phyloP scores from a whole-genome alignment of 2,329 filamentous ascomycete species.

The Zalaria obscura region DNA sequence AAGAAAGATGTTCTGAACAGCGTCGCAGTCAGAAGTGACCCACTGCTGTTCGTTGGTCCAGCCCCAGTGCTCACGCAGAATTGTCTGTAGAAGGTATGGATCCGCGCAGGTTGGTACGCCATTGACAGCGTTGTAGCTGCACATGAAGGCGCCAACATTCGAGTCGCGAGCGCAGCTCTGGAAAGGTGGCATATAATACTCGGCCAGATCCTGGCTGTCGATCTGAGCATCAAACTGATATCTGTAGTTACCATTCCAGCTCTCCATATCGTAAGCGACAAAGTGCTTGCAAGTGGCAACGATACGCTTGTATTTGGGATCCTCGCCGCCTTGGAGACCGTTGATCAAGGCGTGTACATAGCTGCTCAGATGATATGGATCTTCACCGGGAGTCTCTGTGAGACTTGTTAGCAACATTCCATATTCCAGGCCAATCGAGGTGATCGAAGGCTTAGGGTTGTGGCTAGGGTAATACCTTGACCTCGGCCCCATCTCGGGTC shows the following conservation, averaged over 20 bases:
- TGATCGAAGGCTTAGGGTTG: not conserved
- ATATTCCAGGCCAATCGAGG: not conserved
- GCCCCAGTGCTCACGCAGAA: conserved; percentile 51
- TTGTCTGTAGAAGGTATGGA: conserved; percentile 45
- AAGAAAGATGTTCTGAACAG: conserved; percentile 44
- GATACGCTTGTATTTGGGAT: conserved; percentile 21
- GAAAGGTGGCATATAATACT: conserved; percentile 56
- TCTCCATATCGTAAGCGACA: conserved; percentile 18
- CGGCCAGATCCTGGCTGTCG: conserved; percentile 46
- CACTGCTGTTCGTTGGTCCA: conserved; percentile 49
- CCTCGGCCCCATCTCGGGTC: conserved; percentile 32
- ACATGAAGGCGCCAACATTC: conserved; percentile 36
- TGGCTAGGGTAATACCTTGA: conserved; percentile 11
- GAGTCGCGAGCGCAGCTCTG: conserved; percentile 33
- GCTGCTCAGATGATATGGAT: conserved; percentile 18
- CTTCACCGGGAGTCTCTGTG: conserved; percentile 7
- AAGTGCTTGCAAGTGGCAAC: conserved; percentile 34
- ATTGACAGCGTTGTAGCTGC: conserved; percentile 49
- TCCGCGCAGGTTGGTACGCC: conserved; percentile 51
- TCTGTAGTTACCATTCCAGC: conserved; percentile 16
- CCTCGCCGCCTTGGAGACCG: conserved; percentile 18
- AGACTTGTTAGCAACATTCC: not conserved
- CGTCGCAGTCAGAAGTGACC: conserved; percentile 52
- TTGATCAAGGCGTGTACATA: conserved; percentile 19
- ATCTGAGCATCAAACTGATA: conserved; percentile 44